Base-by-base conservation (phyloP, 306 rosid genomes). In the Rubus parviflorus region DNA sequence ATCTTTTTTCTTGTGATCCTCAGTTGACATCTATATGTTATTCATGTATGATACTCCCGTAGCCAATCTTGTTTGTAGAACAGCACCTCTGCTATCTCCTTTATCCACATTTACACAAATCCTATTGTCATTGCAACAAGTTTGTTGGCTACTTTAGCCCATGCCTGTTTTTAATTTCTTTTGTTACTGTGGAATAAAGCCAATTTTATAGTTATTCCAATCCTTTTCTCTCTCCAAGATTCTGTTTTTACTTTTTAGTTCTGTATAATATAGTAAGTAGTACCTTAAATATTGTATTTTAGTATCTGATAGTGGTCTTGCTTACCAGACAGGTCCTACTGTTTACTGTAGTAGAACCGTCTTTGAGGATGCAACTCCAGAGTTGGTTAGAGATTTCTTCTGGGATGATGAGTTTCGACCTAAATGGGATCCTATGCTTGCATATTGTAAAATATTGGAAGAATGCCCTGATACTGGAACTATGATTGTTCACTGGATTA, bases 331-430 rank as follows among this genome's bases (percentile, higher is more conserved):
- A 65, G 93, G 97, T 54, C 90, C 97, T 49, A 91, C 94, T 73
- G 78, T 91, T 78, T 96, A 96, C 85, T 89, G 96, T 16, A 96
- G 94, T 78, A 91, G 86, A 89, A 96, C 97, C 65, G 87, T 92
- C 58, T 96, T 92, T 81, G 98, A 96, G 86, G 99, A 96, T 75
- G 98, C 96, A 57, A 87, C 89, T 41, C 94, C 96, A 2, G 99
- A 96, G 88, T 68, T 96, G 87, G 99, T 96, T 22, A 89, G 98
- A 85, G 99, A 96, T 85, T 96, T 96, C 86, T 96, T 96, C 79
- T 96, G 99, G 99, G 99, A 96, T 79, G 99, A 96, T 84, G 98
- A 96, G 77, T 92, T 91, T 77, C 96, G 99, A 72, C 90, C 90
- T 79, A 90, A 88, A 83, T 96, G 99, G 99, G 99, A 96, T 87